Evolutionary conservation across 805 yeast genomes (phyloP).

Genomic region (Zygoascus ofunaensis): DNA sequence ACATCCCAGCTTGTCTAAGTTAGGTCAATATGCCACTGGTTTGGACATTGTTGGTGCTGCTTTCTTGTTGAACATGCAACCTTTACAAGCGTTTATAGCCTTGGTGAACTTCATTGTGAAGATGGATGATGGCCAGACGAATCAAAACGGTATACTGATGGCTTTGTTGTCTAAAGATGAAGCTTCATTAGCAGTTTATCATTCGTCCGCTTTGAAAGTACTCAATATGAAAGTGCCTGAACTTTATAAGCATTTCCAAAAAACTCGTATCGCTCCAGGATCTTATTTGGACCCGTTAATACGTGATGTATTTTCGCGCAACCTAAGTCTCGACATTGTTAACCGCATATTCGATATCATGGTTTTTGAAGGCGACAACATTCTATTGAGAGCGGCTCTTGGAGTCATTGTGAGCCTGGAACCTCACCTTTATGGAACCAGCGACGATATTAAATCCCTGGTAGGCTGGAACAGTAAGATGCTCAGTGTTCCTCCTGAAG

Average conservation of each 20-base stretch:
- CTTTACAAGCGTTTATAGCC: slow-evolving; percentile 32
- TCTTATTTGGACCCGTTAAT: slow-evolving; percentile 39
- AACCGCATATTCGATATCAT: slow-evolving; percentile 48
- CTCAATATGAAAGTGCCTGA: slow-evolving; percentile 38
- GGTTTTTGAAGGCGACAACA: slow-evolving; percentile 52
- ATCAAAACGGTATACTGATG: slow-evolving; percentile 22
- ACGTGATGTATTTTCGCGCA: slow-evolving; percentile 34
- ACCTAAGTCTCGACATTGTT: slow-evolving; percentile 39
- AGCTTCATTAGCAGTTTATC: slow-evolving; percentile 30
- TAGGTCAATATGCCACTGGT: slow-evolving; percentile 28
- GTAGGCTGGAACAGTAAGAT: slow-evolving; percentile 29
- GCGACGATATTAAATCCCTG: slow-evolving; percentile 36
- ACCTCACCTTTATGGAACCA: slow-evolving; percentile 44
- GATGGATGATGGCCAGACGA: background rate
- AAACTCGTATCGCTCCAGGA: slow-evolving; percentile 33
- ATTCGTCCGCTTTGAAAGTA: slow-evolving; percentile 40
- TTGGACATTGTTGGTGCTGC: slow-evolving; percentile 35
- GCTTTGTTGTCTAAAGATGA: slow-evolving; percentile 27
- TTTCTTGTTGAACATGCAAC: slow-evolving; percentile 30
- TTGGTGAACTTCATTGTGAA: slow-evolving; percentile 34
- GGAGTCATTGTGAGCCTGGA: slow-evolving; percentile 43
- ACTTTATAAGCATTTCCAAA: slow-evolving; percentile 43
- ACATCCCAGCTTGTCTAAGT: slow-evolving; percentile 17
- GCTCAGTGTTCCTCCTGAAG: slow-evolving; percentile 42
- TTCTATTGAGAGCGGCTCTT: slow-evolving; percentile 44